Evolutionary conservation across 2,329 filamentous ascomycete species (phyloP).

Genomic region (Gnomoniopsis smithogilvyi): DNA sequence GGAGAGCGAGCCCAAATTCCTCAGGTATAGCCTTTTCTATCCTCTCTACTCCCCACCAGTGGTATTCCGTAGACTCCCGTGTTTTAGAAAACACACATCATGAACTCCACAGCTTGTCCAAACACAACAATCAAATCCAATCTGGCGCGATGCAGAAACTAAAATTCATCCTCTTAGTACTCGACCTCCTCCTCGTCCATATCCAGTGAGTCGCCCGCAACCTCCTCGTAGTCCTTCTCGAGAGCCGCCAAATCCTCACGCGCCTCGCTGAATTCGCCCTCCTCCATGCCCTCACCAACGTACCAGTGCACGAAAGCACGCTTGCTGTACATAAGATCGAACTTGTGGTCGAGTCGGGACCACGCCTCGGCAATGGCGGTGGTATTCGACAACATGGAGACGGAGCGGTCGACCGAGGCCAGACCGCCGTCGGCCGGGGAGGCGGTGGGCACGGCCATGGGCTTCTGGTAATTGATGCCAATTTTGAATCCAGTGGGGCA

Average conservation of each 20-base stretch:
- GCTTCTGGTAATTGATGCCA: constrained; percentile 72
- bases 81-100: constrained; percentile 1
- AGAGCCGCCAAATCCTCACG: constrained; percentile 82
- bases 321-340: constrained; percentile 77
- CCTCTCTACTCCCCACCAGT: constrained; percentile 5
- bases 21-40: neutral
- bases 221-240: constrained; percentile 86
- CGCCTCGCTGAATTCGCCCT: constrained; percentile 85
- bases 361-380: constrained; percentile 72
- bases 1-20: neutral
- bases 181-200: constrained; percentile 66
- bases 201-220: constrained; percentile 68
- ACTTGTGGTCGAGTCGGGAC: constrained; percentile 71
- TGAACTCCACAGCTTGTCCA: constrained; percentile 2
- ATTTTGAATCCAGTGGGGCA: constrained; percentile 75
- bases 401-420: constrained; percentile 59
- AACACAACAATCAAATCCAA: constrained; percentile 4
- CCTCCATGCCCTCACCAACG: constrained; percentile 89
- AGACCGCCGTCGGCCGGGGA: constrained; percentile 55
- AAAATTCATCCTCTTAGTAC: constrained; percentile 58
- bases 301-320: constrained; percentile 76
- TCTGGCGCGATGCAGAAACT: neutral
- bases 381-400: constrained; percentile 73
- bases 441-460: constrained; percentile 52
- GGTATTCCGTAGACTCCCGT: constrained; percentile 13